These are phyloP conservation scores for Astrothelium macrocarpum DNA, from an alignment of 495 filamentous ascomycete genomes.

Conservation along the genomic window DNA sequence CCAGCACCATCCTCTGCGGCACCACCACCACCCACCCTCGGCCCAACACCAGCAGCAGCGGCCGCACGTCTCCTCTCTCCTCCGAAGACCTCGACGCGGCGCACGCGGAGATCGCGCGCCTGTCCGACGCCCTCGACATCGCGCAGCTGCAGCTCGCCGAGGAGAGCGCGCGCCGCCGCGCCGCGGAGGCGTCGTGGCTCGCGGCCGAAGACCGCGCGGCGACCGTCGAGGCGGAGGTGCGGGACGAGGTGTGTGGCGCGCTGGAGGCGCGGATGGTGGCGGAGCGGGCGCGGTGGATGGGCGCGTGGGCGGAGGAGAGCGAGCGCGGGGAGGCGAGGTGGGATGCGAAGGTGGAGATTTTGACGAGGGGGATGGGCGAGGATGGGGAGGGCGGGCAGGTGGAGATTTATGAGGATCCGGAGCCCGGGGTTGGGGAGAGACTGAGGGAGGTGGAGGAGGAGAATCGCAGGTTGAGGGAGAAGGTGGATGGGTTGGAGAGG, in stretches of 20 bases:
- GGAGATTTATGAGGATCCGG: constrained; percentile 23
- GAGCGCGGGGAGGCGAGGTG: constrained; percentile 68
- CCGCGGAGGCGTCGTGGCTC: constrained; percentile 32
- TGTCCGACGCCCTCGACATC: constrained; percentile 64
- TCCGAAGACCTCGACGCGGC: constrained; percentile 60
- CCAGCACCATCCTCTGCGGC: constrained; percentile 48
- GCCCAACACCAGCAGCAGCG: constrained; percentile 34
- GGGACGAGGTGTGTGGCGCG: constrained; percentile 82
- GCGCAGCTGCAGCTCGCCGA: constrained; percentile 49
- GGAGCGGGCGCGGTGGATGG: constrained; percentile 69
- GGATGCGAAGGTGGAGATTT: constrained; percentile 81
- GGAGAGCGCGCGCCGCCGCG: constrained; percentile 48
- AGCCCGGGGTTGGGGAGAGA: constrained; percentile 16
- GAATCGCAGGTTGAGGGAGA: constrained; percentile 28
- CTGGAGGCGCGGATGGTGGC: constrained; percentile 68
- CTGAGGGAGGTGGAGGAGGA: constrained; percentile 28
- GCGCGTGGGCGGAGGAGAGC: constrained; percentile 56
- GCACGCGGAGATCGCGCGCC: constrained; percentile 59
- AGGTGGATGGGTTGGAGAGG: constrained; percentile 26
- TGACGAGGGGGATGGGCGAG: constrained; percentile 52
- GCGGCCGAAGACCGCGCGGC: constrained; percentile 40
- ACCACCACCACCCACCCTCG: constrained; percentile 25
- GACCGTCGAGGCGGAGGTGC: constrained; percentile 70
- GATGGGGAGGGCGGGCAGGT: constrained; percentile 15
- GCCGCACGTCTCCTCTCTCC: constrained; percentile 40